Conservation (phyloP, 805 yeast genomes). For the Blastobotrys attinorum region DNA sequence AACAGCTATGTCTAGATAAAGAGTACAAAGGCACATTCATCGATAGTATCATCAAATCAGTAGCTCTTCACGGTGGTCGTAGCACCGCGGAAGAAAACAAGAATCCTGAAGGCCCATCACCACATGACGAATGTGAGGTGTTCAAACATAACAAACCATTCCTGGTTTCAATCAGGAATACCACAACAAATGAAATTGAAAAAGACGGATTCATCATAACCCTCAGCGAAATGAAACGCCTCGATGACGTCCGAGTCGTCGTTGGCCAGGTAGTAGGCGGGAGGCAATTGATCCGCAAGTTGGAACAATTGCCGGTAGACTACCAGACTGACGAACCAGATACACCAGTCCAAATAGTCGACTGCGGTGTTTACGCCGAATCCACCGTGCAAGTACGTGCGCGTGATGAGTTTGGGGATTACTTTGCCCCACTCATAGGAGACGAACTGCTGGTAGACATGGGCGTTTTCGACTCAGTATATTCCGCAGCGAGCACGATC, state of each 20-base stretch:
- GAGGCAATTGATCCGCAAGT: constrained; percentile 65
- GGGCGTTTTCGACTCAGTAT: constrained; percentile 53
- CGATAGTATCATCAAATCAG: no score
- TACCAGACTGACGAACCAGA: constrained; percentile 65
- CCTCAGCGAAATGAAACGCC: constrained; percentile 85
- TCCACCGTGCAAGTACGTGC: constrained; percentile 31
- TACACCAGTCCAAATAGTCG: constrained; percentile 59
- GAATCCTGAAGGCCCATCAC: no score
- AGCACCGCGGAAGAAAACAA: no score
- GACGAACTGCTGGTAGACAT: constrained; percentile 57
- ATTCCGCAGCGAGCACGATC: constrained; percentile 54
- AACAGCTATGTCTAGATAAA: no score
- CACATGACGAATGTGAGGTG: constrained; percentile 38
- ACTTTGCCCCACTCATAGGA: constrained; percentile 63
- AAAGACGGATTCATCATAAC: constrained; percentile 96
- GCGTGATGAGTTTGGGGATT: constrained; percentile 66
- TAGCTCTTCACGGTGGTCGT: no score
- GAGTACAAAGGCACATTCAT: no score
- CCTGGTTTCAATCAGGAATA: constrained; percentile 91
- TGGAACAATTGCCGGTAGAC: constrained; percentile 65
- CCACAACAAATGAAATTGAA: constrained; percentile 94
- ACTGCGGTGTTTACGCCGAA: constrained; percentile 65
- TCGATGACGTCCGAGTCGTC: constrained; percentile 93
- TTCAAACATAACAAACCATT: constrained; percentile 76
- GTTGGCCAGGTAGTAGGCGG: constrained; percentile 86